Conservation (phyloP, 1,284 basidiomycete genomes). For the Meira miltonrushii region DNA sequence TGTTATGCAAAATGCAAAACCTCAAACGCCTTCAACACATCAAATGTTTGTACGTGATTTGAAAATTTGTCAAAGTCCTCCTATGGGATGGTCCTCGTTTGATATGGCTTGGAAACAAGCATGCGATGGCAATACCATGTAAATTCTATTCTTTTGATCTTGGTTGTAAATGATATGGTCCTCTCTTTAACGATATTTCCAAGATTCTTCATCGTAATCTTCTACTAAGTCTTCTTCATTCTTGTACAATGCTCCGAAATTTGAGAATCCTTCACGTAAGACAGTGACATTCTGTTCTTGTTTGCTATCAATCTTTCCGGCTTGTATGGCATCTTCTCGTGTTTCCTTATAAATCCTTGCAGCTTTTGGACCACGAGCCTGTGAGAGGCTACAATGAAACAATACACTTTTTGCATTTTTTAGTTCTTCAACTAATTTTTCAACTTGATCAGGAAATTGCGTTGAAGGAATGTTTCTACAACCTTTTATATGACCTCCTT, state of each 20-base stretch:
- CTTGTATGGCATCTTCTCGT: slow-evolving; percentile 21
- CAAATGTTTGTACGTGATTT: not conserved
- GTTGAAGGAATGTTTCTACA: slow-evolving; percentile 42
- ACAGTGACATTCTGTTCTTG: slow-evolving; percentile 38
- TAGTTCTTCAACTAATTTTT: slow-evolving; percentile 37
- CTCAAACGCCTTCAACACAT: not conserved
- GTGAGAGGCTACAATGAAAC: slow-evolving; percentile 53
- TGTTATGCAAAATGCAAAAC: not conserved
- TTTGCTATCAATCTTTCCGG: slow-evolving; percentile 13
- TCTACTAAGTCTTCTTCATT: slow-evolving; percentile 43
- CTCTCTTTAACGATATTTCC: slow-evolving; percentile 34
- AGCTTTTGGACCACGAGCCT: slow-evolving; percentile 51
- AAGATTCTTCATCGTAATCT: slow-evolving; percentile 42
- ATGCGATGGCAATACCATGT: slow-evolving; percentile 5
- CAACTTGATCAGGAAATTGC: slow-evolving; percentile 25
- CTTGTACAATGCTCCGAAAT: slow-evolving; percentile 49
- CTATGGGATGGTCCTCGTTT: slow-evolving; percentile 1
- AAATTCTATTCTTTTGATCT: not conserved
- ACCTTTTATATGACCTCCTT: slow-evolving; percentile 51
- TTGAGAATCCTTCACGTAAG: slow-evolving; percentile 50
- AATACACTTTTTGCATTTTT: slow-evolving; percentile 38
- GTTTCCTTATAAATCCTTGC: slow-evolving; percentile 52
- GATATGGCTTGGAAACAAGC: not conserved
- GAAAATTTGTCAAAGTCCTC: not conserved
- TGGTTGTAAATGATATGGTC: too few species aligned